Percentiles rank a stretch among this genome's conserved stretches.
Evolutionary conservation across 2,329 filamentous ascomycete genomes (phyloP).

Genomic region (Nemania sp.): DNA sequence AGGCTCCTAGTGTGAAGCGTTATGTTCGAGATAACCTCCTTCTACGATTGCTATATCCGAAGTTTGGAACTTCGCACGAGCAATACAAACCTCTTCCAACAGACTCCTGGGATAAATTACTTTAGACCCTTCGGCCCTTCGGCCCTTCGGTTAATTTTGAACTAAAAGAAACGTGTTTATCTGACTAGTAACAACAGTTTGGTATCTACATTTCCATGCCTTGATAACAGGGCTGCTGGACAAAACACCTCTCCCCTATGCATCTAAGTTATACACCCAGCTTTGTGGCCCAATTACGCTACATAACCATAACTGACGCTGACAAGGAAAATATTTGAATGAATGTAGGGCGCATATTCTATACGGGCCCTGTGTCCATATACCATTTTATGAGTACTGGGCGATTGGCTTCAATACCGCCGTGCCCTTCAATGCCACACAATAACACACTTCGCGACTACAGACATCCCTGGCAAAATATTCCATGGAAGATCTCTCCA

Average conservation of each 20-base stretch:
- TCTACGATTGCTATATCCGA: too few species aligned
- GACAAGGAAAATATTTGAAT: constrained; percentile 12
- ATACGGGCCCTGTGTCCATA: constrained; percentile 2
- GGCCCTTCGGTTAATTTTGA: too few species aligned
- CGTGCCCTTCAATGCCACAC: background rate
- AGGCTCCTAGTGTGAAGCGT: too few species aligned
- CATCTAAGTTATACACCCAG: constrained; percentile 1
- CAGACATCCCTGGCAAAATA: background rate
- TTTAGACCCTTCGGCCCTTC: background rate
- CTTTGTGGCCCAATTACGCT: background rate
- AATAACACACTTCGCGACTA: background rate
- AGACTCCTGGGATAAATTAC: background rate
- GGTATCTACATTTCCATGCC: constrained; percentile 13
- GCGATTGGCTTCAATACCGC: background rate
- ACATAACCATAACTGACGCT: constrained; percentile 6
- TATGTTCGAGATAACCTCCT: too few species aligned
- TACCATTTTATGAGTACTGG: background rate
- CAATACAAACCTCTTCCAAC: too few species aligned
- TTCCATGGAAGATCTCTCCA: too few species aligned
- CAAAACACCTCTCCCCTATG: constrained; percentile 3
- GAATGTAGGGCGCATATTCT: constrained; percentile 15
- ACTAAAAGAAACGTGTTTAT: constrained; percentile 5
- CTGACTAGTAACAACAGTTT: background rate
- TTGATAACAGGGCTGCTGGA: constrained; percentile 3
- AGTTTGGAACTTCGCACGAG: too few species aligned